A percentile compares a stretch with the other conserved stretches of the same genome.
Conservation (phyloP, 805 yeast species). For the Nakazawaea siamensis region DNA sequence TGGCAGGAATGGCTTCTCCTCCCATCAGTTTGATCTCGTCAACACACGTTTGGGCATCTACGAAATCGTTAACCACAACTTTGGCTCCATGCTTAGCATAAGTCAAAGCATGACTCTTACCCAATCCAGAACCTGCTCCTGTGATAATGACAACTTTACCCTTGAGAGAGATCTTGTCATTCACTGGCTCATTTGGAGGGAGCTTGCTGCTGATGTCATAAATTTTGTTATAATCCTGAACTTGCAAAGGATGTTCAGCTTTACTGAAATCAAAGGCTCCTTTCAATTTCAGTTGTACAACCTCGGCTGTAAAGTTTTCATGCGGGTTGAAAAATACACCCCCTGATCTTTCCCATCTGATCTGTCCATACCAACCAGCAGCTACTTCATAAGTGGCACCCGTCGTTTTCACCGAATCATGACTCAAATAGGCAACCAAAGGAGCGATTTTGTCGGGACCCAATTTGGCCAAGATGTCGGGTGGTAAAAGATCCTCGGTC, state of each 20-base stretch:
- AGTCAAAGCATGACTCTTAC: conserved; percentile 78
- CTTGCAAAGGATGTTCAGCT: conserved; percentile 59
- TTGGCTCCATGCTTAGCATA: conserved; percentile 91
- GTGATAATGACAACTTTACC: conserved; percentile 86
- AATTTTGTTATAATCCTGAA: conserved; percentile 63
- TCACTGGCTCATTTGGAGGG: conserved; percentile 48
- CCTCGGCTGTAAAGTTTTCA: conserved; percentile 73
- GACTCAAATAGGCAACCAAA: conserved; percentile 71
- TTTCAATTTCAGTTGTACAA: conserved; percentile 55
- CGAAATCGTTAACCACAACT: conserved; percentile 88
- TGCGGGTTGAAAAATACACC: conserved; percentile 83
- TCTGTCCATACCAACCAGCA: conserved; percentile 86
- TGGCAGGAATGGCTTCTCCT: conserved; percentile 76
- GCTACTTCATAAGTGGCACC: conserved; percentile 88
- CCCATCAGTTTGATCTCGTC: conserved; percentile 66
- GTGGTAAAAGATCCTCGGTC: conserved; percentile 88
- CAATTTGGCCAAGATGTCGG: conserved; percentile 70
- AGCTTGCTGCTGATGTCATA: conserved; percentile 42
- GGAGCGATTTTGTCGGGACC: conserved; percentile 92
- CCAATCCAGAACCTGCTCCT: conserved; percentile 94
- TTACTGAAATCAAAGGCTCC: conserved; percentile 55
- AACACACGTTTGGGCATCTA: conserved; percentile 66
- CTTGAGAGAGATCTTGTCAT: conserved; percentile 44
- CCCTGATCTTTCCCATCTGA: conserved; percentile 89
- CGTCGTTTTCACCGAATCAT: conserved; percentile 51